These are phyloP conservation scores for Thermomucor indicae-seudaticae DNA, from an alignment of 371 early-diverging fungal genomes.

Conservation along the genomic window DNA sequence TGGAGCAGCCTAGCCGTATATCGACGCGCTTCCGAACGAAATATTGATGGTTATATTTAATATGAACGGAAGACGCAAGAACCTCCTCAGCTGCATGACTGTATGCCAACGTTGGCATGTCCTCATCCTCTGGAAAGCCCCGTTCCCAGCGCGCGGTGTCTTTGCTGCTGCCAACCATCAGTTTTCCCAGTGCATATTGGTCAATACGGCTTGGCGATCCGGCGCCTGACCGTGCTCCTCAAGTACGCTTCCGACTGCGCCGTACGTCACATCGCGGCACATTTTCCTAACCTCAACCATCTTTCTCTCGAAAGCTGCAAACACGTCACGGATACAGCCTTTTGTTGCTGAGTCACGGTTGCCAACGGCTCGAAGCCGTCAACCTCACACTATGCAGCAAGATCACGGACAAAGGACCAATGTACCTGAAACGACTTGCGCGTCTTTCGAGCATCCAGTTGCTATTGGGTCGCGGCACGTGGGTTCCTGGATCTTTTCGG, in stretches of 20 bases:
- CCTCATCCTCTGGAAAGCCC: constrained; percentile 33
- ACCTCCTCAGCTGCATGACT: constrained; percentile 19
- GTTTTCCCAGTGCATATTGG: constrained; percentile 22
- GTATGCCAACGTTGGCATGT: constrained; percentile 33
- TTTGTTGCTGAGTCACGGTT: constrained; percentile 7
- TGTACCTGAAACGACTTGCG: background rate
- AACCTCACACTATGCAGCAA: background rate
- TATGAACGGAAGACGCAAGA: constrained; percentile 5
- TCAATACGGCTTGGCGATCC: constrained; percentile 25
- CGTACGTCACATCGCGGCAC: constrained; percentile 19
- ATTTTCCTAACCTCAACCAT: constrained; percentile 19
- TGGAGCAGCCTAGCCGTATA: no score
- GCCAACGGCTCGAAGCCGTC: background rate
- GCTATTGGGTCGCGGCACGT: background rate
- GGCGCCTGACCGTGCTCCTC: constrained; percentile 15
- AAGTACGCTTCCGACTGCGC: constrained; percentile 22
- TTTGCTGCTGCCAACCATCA: constrained; percentile 11
- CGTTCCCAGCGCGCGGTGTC: constrained; percentile 14
- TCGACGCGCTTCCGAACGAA: constrained; percentile 25
- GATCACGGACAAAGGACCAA: background rate
- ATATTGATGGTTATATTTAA: constrained; percentile 26
- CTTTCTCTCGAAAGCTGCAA: constrained; percentile 25
- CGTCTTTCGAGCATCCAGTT: background rate
- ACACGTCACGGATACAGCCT: constrained; percentile 27
- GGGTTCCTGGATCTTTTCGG: background rate